Evolutionary conservation across 805 yeast genomes (phyloP).

Genomic region (Cyberlindnera mycetangii): DNA sequence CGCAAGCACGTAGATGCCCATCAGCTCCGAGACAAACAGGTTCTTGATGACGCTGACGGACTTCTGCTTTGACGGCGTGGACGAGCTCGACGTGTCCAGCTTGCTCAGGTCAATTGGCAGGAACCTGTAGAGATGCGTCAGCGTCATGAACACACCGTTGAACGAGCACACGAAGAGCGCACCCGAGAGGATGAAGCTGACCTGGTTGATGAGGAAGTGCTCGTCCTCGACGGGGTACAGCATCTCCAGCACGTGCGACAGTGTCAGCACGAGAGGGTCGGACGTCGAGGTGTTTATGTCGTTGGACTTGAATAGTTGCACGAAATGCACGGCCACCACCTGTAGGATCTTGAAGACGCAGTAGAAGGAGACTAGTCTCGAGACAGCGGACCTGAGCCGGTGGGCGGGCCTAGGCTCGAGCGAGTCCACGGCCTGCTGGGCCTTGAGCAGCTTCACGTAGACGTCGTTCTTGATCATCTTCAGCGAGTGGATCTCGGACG

Average conservation of each 20-base stretch:
- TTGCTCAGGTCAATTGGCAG: conserved; percentile 35
- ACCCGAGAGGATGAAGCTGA: conserved; percentile 52
- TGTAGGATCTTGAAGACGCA: conserved; percentile 36
- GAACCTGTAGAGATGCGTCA: conserved; percentile 46
- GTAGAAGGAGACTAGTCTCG: conserved; percentile 29
- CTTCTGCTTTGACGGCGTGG: conserved; percentile 10
- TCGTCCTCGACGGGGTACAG: conserved; percentile 34
- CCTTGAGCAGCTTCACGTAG: conserved; percentile 17
- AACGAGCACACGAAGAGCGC: conserved; percentile 59
- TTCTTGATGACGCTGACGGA: conserved; percentile 39
- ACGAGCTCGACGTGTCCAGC: conserved; percentile 7
- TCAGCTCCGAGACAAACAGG: conserved; percentile 35
- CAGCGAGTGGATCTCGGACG: conserved; percentile 22
- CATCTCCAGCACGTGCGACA: conserved; percentile 33
- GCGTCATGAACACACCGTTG: conserved; percentile 60
- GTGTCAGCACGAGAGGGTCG: conserved; percentile 39
- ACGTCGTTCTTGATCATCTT: conserved; percentile 26
- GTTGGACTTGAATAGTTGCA: conserved; percentile 21
- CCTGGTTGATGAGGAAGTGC: conserved; percentile 34
- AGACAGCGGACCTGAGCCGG: conserved; percentile 1
- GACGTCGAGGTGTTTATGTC: conserved; percentile 17
- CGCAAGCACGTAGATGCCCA: conserved; percentile 39
- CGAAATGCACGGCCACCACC: conserved; percentile 29
- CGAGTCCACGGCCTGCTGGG: conserved; percentile 12
- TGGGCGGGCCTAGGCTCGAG: background rate